Evolutionary conservation across 768 basidiomycete species (phyloP).

Genomic region (Suillus decipiens): DNA sequence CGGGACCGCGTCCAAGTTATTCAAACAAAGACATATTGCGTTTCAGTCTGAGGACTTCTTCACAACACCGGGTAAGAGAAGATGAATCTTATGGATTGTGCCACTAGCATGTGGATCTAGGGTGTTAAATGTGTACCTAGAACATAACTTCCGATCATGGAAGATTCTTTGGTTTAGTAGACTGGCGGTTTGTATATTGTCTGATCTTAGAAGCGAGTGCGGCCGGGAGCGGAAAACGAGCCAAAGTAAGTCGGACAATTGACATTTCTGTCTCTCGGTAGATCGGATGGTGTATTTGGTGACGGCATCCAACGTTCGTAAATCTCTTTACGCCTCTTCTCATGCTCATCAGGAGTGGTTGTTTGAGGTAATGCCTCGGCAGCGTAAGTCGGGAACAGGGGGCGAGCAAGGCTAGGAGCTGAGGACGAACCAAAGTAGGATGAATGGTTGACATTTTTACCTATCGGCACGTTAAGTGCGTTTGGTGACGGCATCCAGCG

Average conservation of each 20-base stretch:
- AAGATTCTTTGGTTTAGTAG: not conserved
- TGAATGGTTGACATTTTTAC: not conserved
- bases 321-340: slow-evolving; percentile 41
- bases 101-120: not conserved
- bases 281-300: slow-evolving; percentile 35
- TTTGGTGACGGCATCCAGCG: too few species aligned
- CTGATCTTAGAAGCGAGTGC: slow-evolving; percentile 25
- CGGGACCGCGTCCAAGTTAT: not conserved
- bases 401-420: not conserved
- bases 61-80: not conserved
- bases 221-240: slow-evolving; percentile 12
- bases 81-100: not conserved
- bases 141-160: not conserved
- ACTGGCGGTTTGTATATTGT: not conserved
- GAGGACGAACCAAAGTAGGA: not conserved
- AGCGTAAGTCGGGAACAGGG: not conserved
- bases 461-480: too few species aligned
- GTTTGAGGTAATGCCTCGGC: too few species aligned
- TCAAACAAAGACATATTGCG: not conserved
- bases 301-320: slow-evolving; percentile 70
- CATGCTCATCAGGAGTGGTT: slow-evolving; percentile 51
- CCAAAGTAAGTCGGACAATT: slow-evolving; percentile 26
- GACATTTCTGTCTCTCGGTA: slow-evolving; percentile 33
- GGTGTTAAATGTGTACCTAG: not conserved
- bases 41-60: not conserved